Percentiles rank a stretch among this genome's conserved stretches.
Conservation (phyloP, 1,284 basidiomycete genomes). For the Leccinum fuscescens region DNA sequence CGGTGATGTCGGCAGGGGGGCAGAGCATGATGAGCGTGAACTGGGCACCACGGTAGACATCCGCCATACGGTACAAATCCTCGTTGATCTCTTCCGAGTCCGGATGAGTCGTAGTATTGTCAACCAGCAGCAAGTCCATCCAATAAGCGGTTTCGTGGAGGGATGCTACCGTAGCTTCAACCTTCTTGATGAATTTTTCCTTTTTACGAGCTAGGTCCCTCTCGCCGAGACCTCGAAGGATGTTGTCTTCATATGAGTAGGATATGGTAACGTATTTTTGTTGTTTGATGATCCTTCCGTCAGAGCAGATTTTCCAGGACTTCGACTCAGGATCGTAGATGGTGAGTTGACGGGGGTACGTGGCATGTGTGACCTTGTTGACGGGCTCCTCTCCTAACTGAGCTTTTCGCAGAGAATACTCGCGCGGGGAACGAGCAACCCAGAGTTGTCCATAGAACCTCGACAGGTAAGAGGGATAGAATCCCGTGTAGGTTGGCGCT, state of each 20-base stretch:
- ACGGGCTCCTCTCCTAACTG: slow-evolving; percentile 7
- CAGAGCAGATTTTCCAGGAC: slow-evolving; percentile 9
- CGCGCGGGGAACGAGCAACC: slow-evolving; percentile 23
- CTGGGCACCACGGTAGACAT: slow-evolving; percentile 26
- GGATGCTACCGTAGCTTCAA: slow-evolving; percentile 11
- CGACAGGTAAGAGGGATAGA: slow-evolving; percentile 20
- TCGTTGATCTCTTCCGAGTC: slow-evolving; percentile 8
- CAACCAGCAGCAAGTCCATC: slow-evolving; percentile 21
- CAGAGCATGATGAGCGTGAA: slow-evolving; percentile 29
- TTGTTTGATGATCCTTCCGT: slow-evolving; percentile 9
- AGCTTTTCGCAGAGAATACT: slow-evolving; percentile 23
- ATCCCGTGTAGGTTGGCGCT: slow-evolving; percentile 1
- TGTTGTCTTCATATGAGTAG: slow-evolving; percentile 19
- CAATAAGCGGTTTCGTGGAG: slow-evolving; percentile 24
- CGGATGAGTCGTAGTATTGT: not conserved
- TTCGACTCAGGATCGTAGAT: slow-evolving; percentile 12
- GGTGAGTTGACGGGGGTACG: slow-evolving; percentile 21
- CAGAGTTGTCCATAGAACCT: slow-evolving; percentile 27
- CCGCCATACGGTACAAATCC: slow-evolving; percentile 31
- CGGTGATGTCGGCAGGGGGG: not conserved
- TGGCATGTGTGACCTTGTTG: slow-evolving; percentile 17
- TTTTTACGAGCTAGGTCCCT: not conserved
- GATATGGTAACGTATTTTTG: slow-evolving; percentile 24
- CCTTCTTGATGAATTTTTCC: slow-evolving; percentile 7
- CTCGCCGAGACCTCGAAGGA: not conserved